These are phyloP conservation scores for Carex myosuroides DNA, from an alignment of 176 grass and related monocot species.

Conservation along the genomic window DNA sequence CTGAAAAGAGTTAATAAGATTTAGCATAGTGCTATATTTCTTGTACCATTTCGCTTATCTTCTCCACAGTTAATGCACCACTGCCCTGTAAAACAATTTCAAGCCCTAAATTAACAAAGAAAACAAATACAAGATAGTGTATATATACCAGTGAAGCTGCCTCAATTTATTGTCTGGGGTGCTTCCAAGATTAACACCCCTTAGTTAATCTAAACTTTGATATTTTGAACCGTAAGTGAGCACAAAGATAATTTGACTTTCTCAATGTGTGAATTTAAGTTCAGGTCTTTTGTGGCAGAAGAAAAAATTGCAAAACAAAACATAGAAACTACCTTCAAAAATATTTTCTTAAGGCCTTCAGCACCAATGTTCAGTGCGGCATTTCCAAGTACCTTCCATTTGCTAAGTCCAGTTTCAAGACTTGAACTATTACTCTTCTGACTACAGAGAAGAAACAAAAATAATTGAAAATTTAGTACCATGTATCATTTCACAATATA, in stretches of 20 bases:
- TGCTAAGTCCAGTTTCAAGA: constrained; percentile 58
- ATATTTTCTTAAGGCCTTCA: constrained; percentile 58
- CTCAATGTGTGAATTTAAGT: neutral
- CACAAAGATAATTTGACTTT: neutral
- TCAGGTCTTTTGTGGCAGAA: neutral
- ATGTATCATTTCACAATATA: constrained; percentile 1
- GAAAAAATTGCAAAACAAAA: neutral
- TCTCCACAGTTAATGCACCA: constrained; percentile 67
- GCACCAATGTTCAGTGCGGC: constrained; percentile 58
- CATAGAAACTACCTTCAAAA: constrained; percentile 60
- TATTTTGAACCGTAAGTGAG: neutral
- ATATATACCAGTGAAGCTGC: neutral
- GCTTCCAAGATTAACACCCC: neutral
- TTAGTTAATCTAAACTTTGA: neutral
- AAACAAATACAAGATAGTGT: neutral
- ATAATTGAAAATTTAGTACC: constrained; percentile 15
- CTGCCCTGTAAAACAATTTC: constrained; percentile 50
- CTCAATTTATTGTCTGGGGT: neutral
- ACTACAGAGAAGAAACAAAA: neutral
- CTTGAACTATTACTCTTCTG: constrained; percentile 31
- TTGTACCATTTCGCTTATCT: constrained; percentile 66
- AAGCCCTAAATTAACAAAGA: constrained; percentile 15
- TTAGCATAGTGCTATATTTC: neutral
- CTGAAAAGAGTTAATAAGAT: constrained; percentile 7
- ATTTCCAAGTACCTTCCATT: constrained; percentile 57